phyloP scores from a whole-genome alignment of 768 basidiomycete species.

The Russula sp. region DNA sequence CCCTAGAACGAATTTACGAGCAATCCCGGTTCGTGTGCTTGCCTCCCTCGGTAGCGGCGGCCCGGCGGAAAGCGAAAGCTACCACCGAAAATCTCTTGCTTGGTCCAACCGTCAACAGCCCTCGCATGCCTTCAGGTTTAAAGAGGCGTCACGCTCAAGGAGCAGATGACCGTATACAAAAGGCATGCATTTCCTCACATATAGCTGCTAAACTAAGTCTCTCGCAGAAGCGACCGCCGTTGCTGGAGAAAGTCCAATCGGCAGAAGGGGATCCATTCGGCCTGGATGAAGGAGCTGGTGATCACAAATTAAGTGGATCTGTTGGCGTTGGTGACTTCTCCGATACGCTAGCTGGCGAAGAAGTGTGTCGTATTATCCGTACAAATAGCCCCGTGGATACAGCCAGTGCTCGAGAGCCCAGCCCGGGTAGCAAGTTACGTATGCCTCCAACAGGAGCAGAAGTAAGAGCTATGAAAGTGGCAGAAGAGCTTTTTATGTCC shows the following conservation, averaged over 20 bases:
- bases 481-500: conserved; percentile 67
- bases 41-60: not conserved
- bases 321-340: not conserved
- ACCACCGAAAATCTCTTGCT: not conserved
- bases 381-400: not conserved
- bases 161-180: not conserved
- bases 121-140: conserved; percentile 4
- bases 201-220: not conserved
- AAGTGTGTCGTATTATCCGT: not conserved
- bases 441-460: conserved; percentile 67
- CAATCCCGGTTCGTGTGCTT: too few relatives aligned
- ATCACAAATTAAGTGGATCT: not conserved
- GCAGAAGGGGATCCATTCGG: not conserved
- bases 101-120: not conserved
- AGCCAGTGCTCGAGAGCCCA: not conserved
- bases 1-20: too few relatives aligned
- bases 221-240: not conserved
- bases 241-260: not conserved
- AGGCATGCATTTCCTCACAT: not conserved
- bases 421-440: conserved; percentile 25
- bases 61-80: not conserved
- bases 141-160: conserved; percentile 1
- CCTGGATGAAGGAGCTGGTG: not conserved
- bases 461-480: conserved; percentile 65
- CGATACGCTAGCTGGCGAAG: not conserved